phyloP scores from a whole-genome alignment of 441 rosid species.

The Erodium trifolium region DNA sequence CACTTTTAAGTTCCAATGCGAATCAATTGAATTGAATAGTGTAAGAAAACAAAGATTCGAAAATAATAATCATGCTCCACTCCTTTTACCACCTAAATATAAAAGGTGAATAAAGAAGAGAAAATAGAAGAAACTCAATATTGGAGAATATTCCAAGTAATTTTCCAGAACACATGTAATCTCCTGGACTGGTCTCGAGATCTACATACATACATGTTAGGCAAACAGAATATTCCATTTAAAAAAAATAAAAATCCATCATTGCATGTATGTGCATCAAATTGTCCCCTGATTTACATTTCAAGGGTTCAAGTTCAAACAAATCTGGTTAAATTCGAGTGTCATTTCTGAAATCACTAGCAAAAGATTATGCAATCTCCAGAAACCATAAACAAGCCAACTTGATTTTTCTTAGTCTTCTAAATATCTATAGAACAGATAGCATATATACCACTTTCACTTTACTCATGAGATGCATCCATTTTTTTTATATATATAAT shows the following conservation, averaged over 20 bases:
- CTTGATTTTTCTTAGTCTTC: neutral
- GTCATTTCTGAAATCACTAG: neutral
- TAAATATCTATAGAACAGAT: no score
- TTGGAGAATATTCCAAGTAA: neutral
- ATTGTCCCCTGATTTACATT: neutral
- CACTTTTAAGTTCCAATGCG: neutral
- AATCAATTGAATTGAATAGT: neutral
- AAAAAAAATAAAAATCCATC: neutral
- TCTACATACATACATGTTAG: neutral
- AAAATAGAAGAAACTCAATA: neutral
- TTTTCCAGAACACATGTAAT: neutral
- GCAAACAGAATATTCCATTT: neutral
- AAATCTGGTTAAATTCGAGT: neutral
- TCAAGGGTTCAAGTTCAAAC: neutral
- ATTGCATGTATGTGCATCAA: no score
- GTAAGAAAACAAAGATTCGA: neutral
- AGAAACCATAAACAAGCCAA: neutral
- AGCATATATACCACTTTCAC: no score
- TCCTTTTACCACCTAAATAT: neutral
- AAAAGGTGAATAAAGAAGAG: neutral
- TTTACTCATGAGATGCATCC: no score
- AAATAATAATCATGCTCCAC: neutral
- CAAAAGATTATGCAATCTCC: no score
- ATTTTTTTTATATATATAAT: no score
- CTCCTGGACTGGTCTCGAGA: neutral